Conservation (phyloP, 257 asterid species). For the Thymus mandschuricus region DNA sequence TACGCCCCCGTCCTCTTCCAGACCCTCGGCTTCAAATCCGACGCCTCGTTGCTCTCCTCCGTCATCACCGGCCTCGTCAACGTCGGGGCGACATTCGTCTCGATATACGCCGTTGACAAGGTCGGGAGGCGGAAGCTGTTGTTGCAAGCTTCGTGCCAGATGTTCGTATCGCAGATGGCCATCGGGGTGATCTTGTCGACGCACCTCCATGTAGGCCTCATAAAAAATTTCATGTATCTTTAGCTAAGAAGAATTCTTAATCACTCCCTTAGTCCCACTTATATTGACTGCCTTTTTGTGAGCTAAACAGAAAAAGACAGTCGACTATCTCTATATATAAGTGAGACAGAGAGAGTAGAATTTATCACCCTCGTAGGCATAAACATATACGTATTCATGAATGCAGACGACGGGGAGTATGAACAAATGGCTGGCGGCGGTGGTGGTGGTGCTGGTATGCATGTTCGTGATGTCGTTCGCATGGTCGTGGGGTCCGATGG, state of each 20-base stretch:
- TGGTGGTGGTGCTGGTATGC: constrained; percentile 70
- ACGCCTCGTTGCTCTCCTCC: constrained; percentile 71
- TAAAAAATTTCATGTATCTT: too few relatives aligned
- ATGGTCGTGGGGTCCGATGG: constrained; percentile 98
- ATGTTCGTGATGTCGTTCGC: constrained; percentile 75
- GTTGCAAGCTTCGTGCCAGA: constrained; percentile 81
- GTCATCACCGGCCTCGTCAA: constrained; percentile 86
- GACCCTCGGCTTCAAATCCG: constrained; percentile 74
- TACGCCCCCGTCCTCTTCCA: constrained; percentile 78
- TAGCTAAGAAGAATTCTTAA: too few relatives aligned
- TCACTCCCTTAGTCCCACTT: too few relatives aligned
- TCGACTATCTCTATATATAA: too few relatives aligned
- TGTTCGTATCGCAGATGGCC: constrained; percentile 71
- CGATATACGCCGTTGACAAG: constrained; percentile 84
- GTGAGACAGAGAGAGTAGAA: too few relatives aligned
- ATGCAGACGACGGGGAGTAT: constrained; percentile 59
- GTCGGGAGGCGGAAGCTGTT: constrained; percentile 65
- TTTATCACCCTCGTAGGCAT: too few relatives aligned
- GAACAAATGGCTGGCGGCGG: constrained; percentile 38
- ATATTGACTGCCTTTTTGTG: too few relatives aligned
- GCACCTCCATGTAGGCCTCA: constrained; percentile 28
- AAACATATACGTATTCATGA: too few relatives aligned
- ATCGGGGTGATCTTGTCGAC: constrained; percentile 53
- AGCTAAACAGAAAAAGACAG: too few relatives aligned
- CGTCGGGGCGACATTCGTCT: constrained; percentile 69